phyloP scores from a whole-genome alignment of 768 basidiomycete genomes.

The Termitomyces bulborhizus region DNA sequence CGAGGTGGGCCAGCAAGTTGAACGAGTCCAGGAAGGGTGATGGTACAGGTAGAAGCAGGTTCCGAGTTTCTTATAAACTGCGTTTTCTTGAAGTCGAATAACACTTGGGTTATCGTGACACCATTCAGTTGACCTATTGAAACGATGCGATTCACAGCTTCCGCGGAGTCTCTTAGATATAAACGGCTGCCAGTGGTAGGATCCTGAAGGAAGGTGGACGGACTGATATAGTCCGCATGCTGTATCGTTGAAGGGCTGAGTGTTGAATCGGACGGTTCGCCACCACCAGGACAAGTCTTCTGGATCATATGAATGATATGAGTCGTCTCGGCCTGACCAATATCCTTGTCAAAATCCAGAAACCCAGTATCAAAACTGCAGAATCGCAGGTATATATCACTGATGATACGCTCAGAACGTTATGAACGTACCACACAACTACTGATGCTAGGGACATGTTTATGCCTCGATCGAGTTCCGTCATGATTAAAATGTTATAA shows the following conservation, averaged over 20 bases:
- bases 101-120: slow-evolving; percentile 14
- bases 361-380: slow-evolving; percentile 1
- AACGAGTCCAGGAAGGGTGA: slow-evolving; percentile 38
- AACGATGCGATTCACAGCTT: slow-evolving; percentile 49
- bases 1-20: slow-evolving; percentile 39
- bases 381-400: not conserved
- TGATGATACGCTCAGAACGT: not conserved
- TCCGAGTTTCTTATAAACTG: slow-evolving; percentile 19
- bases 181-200: slow-evolving; percentile 58
- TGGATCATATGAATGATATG: slow-evolving; percentile 6
- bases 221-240: slow-evolving; percentile 30
- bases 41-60: slow-evolving; percentile 38
- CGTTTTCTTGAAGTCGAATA: slow-evolving; percentile 37
- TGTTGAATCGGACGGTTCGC: no score
- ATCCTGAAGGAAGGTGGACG: slow-evolving; percentile 43
- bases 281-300: not conserved
- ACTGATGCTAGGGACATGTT: slow-evolving; percentile 51
- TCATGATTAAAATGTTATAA: slow-evolving; percentile 59
- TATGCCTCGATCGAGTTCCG: slow-evolving; percentile 53
- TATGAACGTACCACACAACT: slow-evolving; percentile 50
- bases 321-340: not conserved
- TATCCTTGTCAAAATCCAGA: not conserved
- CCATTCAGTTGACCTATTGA: slow-evolving; percentile 15
- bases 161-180: slow-evolving; percentile 50
- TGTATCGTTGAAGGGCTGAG: not conserved